Evolutionary conservation across 1,284 basidiomycete species (phyloP).

Genomic region (Rhodotorula sp.): DNA sequence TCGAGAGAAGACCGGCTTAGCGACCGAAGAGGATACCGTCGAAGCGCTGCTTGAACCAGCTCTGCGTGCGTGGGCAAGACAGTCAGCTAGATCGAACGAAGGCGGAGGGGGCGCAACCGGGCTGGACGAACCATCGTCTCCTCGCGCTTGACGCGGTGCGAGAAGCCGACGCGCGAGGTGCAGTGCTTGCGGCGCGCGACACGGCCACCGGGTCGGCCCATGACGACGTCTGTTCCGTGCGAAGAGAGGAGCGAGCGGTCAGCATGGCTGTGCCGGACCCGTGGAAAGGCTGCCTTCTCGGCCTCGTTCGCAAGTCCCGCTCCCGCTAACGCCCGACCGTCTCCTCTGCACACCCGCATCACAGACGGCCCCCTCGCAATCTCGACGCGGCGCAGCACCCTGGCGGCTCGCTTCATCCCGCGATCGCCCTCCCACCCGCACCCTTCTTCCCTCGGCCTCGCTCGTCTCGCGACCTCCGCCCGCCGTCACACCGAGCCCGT

Average conservation of each 20-base stretch:
- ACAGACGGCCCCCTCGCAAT: background rate
- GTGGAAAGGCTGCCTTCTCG: background rate
- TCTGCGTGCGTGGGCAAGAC: background rate
- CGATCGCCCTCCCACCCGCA: too few relatives aligned
- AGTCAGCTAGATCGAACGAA: background rate
- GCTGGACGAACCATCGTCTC: conserved; percentile 54
- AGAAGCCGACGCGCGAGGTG: conserved; percentile 79
- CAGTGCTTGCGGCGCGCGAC: conserved; percentile 90
- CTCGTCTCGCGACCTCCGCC: background rate
- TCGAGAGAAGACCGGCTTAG: background rate
- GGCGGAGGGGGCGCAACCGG: too few relatives aligned
- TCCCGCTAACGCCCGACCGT: background rate
- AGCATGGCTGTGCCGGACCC: too few relatives aligned
- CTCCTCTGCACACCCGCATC: background rate
- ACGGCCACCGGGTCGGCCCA: conserved; percentile 93
- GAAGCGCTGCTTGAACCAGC: conserved; percentile 56
- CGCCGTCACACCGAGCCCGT: too few relatives aligned
- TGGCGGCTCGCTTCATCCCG: too few relatives aligned
- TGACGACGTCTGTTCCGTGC: conserved; percentile 70
- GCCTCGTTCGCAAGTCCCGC: background rate
- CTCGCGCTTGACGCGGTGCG: conserved; percentile 62
- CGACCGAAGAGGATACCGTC: conserved; percentile 75
- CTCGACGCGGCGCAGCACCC: too few relatives aligned
- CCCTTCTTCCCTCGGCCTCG: too few relatives aligned
- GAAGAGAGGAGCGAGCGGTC: conserved; percentile 20